A percentile compares a stretch with the other conserved stretches of the same genome.
phyloP scores from a whole-genome alignment of 495 filamentous ascomycete genomes.

The Aspergillus asperescens region DNA sequence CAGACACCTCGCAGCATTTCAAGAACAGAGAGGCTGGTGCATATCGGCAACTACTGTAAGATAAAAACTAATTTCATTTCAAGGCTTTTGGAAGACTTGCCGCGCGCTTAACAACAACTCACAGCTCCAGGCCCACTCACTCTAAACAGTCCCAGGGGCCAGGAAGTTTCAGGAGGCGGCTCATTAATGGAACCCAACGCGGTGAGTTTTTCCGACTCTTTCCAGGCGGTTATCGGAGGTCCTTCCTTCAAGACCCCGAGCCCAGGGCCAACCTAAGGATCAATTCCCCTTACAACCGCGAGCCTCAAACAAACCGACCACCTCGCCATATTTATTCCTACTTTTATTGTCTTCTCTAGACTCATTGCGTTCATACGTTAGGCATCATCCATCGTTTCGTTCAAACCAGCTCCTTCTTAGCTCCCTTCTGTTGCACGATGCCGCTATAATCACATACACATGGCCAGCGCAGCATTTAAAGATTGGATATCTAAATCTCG shows the following conservation, averaged over 20 bases:
- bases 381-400: background rate
- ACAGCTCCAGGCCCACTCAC: no score
- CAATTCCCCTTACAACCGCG: background rate
- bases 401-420: background rate
- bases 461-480: slow-evolving; percentile 2
- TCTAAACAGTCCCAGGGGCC: no score
- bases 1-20: no score
- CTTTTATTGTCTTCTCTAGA: background rate
- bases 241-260: background rate
- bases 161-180: no score
- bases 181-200: background rate
- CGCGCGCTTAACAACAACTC: background rate
- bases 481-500: background rate
- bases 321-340: background rate
- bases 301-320: background rate
- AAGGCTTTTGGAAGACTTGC: background rate
- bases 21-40: no score
- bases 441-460: slow-evolving; percentile 2
- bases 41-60: background rate
- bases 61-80: background rate
- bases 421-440: background rate
- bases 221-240: background rate
- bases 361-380: background rate
- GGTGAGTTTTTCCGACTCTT: background rate
- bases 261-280: background rate